Evolutionary conservation across 345 rosid genomes (phyloP).

Genomic region (Adansonia digitata): DNA sequence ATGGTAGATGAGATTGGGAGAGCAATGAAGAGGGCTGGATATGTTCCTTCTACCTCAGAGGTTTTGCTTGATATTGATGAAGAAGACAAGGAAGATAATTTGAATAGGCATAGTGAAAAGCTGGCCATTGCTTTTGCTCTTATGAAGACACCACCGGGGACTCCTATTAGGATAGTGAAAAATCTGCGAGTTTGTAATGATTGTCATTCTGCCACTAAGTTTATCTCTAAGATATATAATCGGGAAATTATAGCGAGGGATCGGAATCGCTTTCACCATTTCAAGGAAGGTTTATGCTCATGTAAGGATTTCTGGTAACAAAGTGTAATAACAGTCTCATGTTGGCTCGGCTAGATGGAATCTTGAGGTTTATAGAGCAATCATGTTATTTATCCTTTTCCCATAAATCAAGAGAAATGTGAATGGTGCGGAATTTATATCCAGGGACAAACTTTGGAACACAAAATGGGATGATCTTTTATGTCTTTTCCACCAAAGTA

Average conservation of each 20-base stretch:
- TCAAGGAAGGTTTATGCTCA: constrained; percentile 52
- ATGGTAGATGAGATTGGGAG: constrained; percentile 49
- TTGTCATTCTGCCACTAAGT: constrained; percentile 54
- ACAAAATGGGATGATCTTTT: background rate
- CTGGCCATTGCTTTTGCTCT: constrained; percentile 59
- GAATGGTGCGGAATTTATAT: too few relatives aligned
- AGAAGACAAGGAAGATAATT: constrained; percentile 54
- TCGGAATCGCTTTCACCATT: constrained; percentile 46
- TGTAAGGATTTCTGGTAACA: constrained; percentile 53
- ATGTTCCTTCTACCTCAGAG: constrained; percentile 39
- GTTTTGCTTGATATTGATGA: constrained; percentile 45
- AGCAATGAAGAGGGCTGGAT: constrained; percentile 42
- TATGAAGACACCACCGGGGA: constrained; percentile 25
- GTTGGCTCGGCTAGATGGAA: too few relatives aligned
- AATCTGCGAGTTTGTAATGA: constrained; percentile 51
- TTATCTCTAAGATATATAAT: constrained; percentile 34
- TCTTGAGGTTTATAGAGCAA: too few relatives aligned
- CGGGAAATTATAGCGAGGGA: constrained; percentile 52
- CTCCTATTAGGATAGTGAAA: constrained; percentile 46
- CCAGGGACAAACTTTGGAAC: too few relatives aligned
- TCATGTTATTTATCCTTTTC: too few relatives aligned
- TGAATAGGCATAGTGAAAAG: constrained; percentile 56
- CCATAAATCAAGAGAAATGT: too few relatives aligned
- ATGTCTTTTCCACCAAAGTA: background rate
- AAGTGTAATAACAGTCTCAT: background rate